Evolutionary conservation across 164 flowering plant species (phyloP), one percentile per base, ranked within the genome.

Genomic region (Akebia trifoliata): DNA sequence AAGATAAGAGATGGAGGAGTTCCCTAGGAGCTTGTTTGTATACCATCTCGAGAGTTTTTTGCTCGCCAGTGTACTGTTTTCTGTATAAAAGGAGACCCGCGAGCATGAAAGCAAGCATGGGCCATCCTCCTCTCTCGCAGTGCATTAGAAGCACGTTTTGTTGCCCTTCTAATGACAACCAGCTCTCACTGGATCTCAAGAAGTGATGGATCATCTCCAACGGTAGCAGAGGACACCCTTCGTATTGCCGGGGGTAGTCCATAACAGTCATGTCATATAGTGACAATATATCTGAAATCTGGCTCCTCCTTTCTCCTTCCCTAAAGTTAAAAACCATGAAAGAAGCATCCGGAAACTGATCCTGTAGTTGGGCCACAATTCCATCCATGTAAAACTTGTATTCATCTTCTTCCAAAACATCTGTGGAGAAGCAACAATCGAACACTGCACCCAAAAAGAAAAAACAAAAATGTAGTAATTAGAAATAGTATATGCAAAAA

Each of bases 81-180:
- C 92, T 72, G 59, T 82, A 91, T 37, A 91, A 59, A 24, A 91
- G 75, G 47, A 91, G 92, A 31, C 85, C 90, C 14, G 97, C 94
- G 29, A 91, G 90, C 94, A 91, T 88, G 63, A 91, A 91, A 0
- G 97, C 94, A 42, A 91, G 88, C 32, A 88, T 85, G 17, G 97
- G 97, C 97, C 97, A 91, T 18, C 94, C 97, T 37, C 97, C 96
- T 65, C 92, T 77, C 68, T 88, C 96, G 58, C 97, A 91, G 54
- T 91, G 97, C 96, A 91, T 83, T 59, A 91, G 59, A 50, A 91
- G 72, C 57, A 91, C 88, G 68, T 91, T 91, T 57, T 88, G 94
- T 57, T 86, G 96, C 56, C 96, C 95, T 64, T 81, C 90, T 67
- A 84, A 43, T 9, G 96, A 86, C 59, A 90, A 54, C 97, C 97